phyloP scores from a whole-genome alignment of 2,329 filamentous ascomycete species.

The Didymella arachidicola region DNA sequence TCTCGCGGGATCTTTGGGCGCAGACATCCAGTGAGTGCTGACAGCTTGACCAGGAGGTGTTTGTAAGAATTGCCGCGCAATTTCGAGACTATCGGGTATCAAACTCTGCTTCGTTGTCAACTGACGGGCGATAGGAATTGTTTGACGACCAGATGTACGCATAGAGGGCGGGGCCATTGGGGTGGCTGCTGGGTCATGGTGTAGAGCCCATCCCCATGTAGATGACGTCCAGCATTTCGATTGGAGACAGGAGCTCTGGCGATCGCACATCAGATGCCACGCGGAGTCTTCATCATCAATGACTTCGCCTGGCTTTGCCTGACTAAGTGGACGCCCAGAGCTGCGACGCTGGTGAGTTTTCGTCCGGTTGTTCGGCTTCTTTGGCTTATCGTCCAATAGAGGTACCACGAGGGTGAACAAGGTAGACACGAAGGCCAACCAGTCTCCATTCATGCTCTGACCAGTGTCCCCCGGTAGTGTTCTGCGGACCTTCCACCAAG shows the following conservation, averaged over 20 bases:
- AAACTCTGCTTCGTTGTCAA: constrained; percentile 39
- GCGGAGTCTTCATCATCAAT: constrained; percentile 39
- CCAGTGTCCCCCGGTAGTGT: constrained; percentile 24
- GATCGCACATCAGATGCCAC: constrained; percentile 47
- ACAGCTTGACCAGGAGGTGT: constrained; percentile 47
- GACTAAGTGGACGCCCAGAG: constrained; percentile 33
- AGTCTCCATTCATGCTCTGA: constrained; percentile 37
- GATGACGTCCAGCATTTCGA: constrained; percentile 43
- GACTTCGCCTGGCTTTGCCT: constrained; percentile 34
- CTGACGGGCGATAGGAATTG: constrained; percentile 34
- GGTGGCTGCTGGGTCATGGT: constrained; percentile 34
- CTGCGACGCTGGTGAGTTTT: constrained; percentile 36
- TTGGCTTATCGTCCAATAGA: constrained; percentile 43
- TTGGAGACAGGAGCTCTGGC: constrained; percentile 35
- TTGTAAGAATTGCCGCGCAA: constrained; percentile 47
- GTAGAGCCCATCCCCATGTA: constrained; percentile 48
- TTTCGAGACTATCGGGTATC: constrained; percentile 39
- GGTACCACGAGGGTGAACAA: constrained; percentile 51
- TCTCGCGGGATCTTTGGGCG: constrained; percentile 45
- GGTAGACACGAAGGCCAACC: constrained; percentile 52
- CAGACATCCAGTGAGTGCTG: constrained; percentile 60
- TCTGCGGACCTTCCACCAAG: constrained; percentile 51
- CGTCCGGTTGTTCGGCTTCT: constrained; percentile 28
- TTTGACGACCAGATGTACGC: constrained; percentile 24
- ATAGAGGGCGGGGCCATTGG: constrained; percentile 37